Evolutionary conservation across 179 eudicot genomes (phyloP), one percentile per base, ranked within the genome.

Genomic region (Pouteria campechiana): DNA sequence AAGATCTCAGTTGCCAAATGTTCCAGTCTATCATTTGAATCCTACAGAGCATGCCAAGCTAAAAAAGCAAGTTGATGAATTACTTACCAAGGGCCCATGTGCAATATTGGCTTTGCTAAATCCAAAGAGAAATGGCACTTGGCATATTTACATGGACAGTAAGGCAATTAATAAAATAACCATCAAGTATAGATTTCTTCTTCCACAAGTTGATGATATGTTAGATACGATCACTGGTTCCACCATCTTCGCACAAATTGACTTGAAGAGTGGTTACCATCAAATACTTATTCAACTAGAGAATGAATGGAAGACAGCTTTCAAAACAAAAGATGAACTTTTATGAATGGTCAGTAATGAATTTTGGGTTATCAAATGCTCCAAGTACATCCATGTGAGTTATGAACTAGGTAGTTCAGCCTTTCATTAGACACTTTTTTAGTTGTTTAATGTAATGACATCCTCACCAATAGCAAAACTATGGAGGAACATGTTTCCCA

Each of bases 291-390:
- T 30, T 2, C 8, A 1, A 4, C 33, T 7, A 12, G 33, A 7
- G 33, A 30, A 46, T 33, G 52, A 46, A 33, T 46, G 52, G 40
- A 46, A 32, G 17, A 46, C 37, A 2, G 27, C 38, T 9, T 46
- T 46, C 25, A 46, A 46, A 8, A 46, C 17, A 0, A 45, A 45
- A 7, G 37, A 45, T 2, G 37, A n/a, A 37, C 2, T n/a, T 45
- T 5, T 45, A 28, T 30, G 50, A 46, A 23, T 32, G 28, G 40
- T 14, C 21, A 2, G 52, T 32, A 5, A 32, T 46, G 52, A 27
- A 38, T 1, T 46, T 33, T 12, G 40, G 28, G 9, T 18, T 46
- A n/a, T 18, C 39, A n/a, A 46, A 33, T 20, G 40, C 52, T 2
- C 52, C 52, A 1, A 46, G 40, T 17, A 32, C 52, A 2, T 32